Evolutionary conservation across 306 rosid genomes (phyloP), one percentile per base, ranked within the genome.

Genomic region (Cyclanthera cordifolia): DNA sequence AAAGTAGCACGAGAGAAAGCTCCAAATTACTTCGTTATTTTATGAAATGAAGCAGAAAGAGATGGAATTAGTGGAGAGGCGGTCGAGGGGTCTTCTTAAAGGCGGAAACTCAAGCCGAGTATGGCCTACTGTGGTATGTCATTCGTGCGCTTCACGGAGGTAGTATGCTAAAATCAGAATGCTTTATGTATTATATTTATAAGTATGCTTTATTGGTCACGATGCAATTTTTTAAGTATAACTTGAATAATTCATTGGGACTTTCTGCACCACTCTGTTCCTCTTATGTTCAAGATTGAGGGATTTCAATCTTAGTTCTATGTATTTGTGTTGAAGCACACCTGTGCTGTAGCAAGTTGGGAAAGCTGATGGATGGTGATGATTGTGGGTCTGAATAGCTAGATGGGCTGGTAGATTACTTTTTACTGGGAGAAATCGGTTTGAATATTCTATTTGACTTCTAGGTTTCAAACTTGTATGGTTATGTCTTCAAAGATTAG

Each of bases 41-140:
- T 88, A 75, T 57, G 97, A 90, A 71, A 88, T 90, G 99, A 94
- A 73, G 81, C 97, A 90, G 79, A 94, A 90, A 75, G 99, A 94
- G 78, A 83, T 34, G 85, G 90, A 88, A 70, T 86, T 90, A 2
- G 45, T 89, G 0, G 99, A 94, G 81, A 77, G 97, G 75, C 95
- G 99, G 37, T 37, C 97, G 16, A 88, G 58, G 75, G 99, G 99
- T 69, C 79, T 86, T 78, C 95, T 90, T 58, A 19, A 94, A 94
- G 84, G 87, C 96, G 39, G 99, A 90, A 81, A 94, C 99, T 15
- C 97, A 90, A 49, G 97, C 97, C 53, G 90, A 90, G 78, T 94
- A 90, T 77, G 99, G 99, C 50, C 64, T 30, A 27, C 57, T 50
- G 55, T 75, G 24, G 52, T 43, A 41, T 48, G 60, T 56, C 6